Evolutionary conservation across 2,329 filamentous ascomycete genomes (phyloP).

Genomic region (Ophiostoma sp.): DNA sequence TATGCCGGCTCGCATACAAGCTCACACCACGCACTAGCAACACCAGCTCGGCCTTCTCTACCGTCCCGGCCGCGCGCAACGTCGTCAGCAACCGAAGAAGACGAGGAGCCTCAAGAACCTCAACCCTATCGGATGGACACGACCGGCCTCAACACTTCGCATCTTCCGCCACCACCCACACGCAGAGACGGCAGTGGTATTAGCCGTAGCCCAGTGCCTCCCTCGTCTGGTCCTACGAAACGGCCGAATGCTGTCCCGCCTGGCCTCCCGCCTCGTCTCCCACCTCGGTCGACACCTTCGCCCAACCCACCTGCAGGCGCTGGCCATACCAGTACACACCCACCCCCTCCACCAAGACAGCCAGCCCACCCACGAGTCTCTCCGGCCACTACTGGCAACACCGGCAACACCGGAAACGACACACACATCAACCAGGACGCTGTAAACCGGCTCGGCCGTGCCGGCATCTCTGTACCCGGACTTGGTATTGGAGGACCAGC

Average conservation of each 20-base stretch:
- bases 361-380: neutral
- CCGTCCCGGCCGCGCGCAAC: slow-evolving; percentile 21
- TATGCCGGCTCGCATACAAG: neutral
- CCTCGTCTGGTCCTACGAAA: slow-evolving; percentile 30
- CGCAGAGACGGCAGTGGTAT: slow-evolving; percentile 48
- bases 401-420: slow-evolving; percentile 17
- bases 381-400: neutral
- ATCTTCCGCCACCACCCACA: slow-evolving; percentile 70
- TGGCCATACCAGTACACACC: slow-evolving; percentile 29
- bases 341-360: slow-evolving; percentile 28
- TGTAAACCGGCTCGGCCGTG: slow-evolving; percentile 64
- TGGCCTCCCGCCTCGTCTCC: slow-evolving; percentile 31
- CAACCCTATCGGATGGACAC: slow-evolving; percentile 70
- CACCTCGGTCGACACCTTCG: slow-evolving; percentile 26
- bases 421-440: slow-evolving; percentile 56
- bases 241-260: slow-evolving; percentile 16
- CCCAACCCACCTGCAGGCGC: neutral
- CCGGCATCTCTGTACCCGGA: slow-evolving; percentile 76
- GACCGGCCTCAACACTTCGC: slow-evolving; percentile 66
- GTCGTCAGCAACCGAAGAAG: slow-evolving; percentile 31
- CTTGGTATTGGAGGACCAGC: slow-evolving; percentile 64
- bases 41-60: neutral
- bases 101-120: slow-evolving; percentile 49
- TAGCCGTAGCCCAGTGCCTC: slow-evolving; percentile 36
- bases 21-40: slow-evolving; percentile 21